A percentile compares a stretch with the other conserved stretches of the same genome.
phyloP scores from a whole-genome alignment of 768 basidiomycete species.

The Coprinopsis sp. region DNA sequence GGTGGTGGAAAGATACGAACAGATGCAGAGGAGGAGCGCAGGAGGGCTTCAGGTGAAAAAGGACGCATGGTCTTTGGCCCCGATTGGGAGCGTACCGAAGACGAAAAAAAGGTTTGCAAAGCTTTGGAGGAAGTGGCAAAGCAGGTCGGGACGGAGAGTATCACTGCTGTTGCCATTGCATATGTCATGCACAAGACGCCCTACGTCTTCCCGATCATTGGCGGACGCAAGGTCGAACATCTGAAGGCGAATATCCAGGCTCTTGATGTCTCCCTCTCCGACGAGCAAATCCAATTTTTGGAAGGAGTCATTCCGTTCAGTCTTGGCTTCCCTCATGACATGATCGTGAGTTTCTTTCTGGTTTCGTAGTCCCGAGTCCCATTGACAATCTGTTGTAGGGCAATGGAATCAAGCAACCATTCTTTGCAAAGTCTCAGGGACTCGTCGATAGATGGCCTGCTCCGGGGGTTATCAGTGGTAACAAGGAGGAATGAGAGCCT shows the following conservation, averaged over 20 bases:
- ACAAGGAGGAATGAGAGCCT: too few species aligned
- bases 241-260: slow-evolving; percentile 47
- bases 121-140: slow-evolving; percentile 47
- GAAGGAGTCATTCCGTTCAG: slow-evolving; percentile 42
- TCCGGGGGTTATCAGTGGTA: not conserved
- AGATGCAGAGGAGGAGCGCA: slow-evolving; percentile 35
- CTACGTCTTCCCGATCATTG: slow-evolving; percentile 49
- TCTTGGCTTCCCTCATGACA: slow-evolving; percentile 37
- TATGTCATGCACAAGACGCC: slow-evolving; percentile 52
- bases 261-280: slow-evolving; percentile 39
- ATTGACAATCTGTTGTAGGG: not conserved
- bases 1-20: slow-evolving; percentile 48
- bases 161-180: slow-evolving; percentile 50
- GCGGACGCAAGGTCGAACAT: slow-evolving; percentile 50
- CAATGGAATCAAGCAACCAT: not conserved
- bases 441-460: not conserved
- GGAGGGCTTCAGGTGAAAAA: slow-evolving; percentile 29
- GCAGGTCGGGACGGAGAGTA: slow-evolving; percentile 43
- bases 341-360: slow-evolving; percentile 26
- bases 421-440: not conserved
- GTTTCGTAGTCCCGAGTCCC: not conserved
- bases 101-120: slow-evolving; percentile 36
- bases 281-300: slow-evolving; percentile 41
- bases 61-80: slow-evolving; percentile 29
- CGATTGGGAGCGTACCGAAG: slow-evolving; percentile 44